Percentiles rank a stretch among this genome's conserved stretches.
Evolutionary conservation across 2,329 filamentous ascomycete genomes (phyloP).

Genomic region (Lecanicillium sp.): DNA sequence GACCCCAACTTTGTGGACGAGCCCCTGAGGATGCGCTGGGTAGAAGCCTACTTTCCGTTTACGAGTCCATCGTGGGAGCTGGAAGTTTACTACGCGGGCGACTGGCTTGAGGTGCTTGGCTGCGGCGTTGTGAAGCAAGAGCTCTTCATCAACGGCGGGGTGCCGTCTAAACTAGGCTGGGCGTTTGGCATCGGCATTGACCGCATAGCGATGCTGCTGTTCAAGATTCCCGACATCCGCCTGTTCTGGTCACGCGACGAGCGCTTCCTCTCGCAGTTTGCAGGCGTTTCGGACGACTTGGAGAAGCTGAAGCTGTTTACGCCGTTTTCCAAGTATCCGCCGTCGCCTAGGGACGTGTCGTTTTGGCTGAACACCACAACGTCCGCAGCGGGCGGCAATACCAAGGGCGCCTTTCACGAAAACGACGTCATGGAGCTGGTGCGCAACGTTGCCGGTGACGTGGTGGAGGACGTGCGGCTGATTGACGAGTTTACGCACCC

Average conservation of each 20-base stretch:
- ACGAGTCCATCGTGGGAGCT: conserved; percentile 94
- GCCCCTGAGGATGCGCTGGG: conserved; percentile 81
- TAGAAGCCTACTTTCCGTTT: conserved; percentile 96
- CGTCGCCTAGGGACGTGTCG: conserved; percentile 84
- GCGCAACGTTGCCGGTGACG: conserved; percentile 70
- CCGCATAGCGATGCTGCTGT: conserved; percentile 93
- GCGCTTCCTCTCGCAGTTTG: conserved; percentile 84
- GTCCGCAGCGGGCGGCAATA: conserved; percentile 40
- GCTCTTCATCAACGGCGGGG: conserved; percentile 68
- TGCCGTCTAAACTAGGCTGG: conserved; percentile 76
- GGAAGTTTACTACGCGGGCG: conserved; percentile 87
- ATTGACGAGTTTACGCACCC: conserved; percentile 86
- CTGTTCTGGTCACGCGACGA: conserved; percentile 88
- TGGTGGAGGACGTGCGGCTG: conserved; percentile 79
- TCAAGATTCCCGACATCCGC: conserved; percentile 91
- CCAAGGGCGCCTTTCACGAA: conserved; percentile 62
- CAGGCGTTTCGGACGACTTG: conserved; percentile 46
- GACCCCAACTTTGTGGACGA: conserved; percentile 50
- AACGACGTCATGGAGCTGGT: conserved; percentile 98
- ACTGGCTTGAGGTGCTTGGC: conserved; percentile 96
- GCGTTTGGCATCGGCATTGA: conserved; percentile 93
- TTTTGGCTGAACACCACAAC: conserved; percentile 64
- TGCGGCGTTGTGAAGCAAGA: conserved; percentile 83
- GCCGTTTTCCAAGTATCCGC: conserved; percentile 86
- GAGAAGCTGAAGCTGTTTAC: conserved; percentile 55